These are phyloP conservation scores for Tetradesmus obliquus DNA, from an alignment of 139 green algal species.

Conservation along the genomic window DNA sequence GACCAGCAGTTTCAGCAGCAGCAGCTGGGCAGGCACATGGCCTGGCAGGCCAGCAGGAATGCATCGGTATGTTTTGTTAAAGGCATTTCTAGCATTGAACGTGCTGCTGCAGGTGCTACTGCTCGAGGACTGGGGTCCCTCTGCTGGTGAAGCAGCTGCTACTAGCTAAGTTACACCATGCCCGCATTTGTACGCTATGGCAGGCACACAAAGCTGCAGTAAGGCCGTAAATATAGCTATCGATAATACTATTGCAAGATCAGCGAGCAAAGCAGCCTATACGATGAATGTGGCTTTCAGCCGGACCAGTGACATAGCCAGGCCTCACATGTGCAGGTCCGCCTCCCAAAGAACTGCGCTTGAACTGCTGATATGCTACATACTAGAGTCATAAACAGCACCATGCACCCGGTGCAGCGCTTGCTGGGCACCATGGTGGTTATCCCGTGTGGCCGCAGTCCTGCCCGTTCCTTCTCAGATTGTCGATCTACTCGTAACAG, in stretches of 20 bases:
- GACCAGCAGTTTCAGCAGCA: neutral
- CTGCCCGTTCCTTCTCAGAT: neutral
- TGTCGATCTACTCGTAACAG: neutral
- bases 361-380: neutral
- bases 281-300: neutral
- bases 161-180: neutral
- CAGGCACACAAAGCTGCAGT: neutral
- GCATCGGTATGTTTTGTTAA: neutral
- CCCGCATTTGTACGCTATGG: too few relatives aligned
- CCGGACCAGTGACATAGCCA: neutral
- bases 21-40: neutral
- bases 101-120: neutral
- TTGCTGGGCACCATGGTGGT: neutral
- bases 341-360: neutral
- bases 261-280: neutral
- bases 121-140: neutral
- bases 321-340: neutral
- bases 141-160: neutral
- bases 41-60: neutral
- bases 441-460: neutral
- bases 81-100: neutral
- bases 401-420: neutral
- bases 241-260: neutral
- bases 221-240: neutral
- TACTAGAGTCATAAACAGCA: neutral